Conservation (phyloP, 345 rosid genomes). For the Fremontodendron californicum region DNA sequence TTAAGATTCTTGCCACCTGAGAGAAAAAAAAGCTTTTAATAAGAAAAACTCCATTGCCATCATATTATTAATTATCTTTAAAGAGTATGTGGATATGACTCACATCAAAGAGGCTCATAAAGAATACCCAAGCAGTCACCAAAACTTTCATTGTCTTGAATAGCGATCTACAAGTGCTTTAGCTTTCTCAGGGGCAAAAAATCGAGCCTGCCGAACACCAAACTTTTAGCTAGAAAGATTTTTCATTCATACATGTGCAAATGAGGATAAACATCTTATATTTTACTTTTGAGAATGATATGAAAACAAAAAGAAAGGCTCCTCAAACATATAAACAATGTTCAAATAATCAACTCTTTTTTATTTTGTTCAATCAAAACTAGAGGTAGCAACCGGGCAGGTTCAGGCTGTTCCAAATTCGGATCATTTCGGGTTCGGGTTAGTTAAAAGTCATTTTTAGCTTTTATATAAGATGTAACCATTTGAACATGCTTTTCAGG, state of each 20-base stretch:
- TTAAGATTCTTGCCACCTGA: neutral
- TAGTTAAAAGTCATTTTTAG: too few species aligned
- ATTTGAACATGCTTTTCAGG: neutral
- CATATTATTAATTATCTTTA: neutral
- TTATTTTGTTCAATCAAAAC: neutral
- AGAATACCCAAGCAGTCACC: neutral
- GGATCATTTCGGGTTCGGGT: too few species aligned
- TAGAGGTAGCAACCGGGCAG: neutral
- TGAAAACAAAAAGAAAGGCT: neutral
- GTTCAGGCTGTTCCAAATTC: neutral
- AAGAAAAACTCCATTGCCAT: neutral
- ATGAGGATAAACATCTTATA: neutral
- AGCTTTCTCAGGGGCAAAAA: constrained; percentile 85
- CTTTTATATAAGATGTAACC: too few species aligned
- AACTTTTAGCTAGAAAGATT: neutral
- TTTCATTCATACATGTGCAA: neutral
- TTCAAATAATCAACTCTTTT: neutral
- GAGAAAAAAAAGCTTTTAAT: neutral
- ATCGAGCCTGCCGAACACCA: constrained; percentile 63
- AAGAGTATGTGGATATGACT: neutral
- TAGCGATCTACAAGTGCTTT: constrained; percentile 84
- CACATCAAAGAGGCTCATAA: neutral
- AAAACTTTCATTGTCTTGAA: constrained; percentile 44
- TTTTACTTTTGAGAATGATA: neutral
- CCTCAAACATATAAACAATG: neutral